Evolutionary conservation across 1,284 basidiomycete species (phyloP), one percentile per base, ranked within the genome.

Genomic region (Leccinum subspadiceum): DNA sequence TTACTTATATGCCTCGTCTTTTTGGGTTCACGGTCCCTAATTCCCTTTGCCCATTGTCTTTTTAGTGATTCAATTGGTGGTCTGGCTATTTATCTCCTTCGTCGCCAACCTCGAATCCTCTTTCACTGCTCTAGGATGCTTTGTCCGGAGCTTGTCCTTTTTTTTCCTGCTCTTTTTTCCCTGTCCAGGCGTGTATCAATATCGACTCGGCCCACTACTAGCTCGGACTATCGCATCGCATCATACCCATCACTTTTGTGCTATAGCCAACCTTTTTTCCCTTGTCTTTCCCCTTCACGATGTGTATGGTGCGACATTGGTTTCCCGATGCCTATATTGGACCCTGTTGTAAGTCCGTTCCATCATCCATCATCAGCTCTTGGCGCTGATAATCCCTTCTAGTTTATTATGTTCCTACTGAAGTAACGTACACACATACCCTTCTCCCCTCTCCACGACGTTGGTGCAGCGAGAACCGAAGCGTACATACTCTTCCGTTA

Each of bases 211-310:
- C 64, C 72, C 68, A 73, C 22, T 58, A 50, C 22, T 58, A 50
- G 62, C 64, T 63, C 63, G 68, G 72, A 75, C 72, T 74, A 63
- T 71, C 72, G 33, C 64, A 64, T 75, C 70, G 73, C 70, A 73
- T 73, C 70, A 72, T 74, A 72, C 66, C 62, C 62, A 31, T 63
- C 68, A 60, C 13, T 39, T 62, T 62, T 75, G 71, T 71, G 68
- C 59, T 69, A 70, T 74, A 67, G 39, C 17, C 65, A 57, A 24
- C 37, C n/a, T 24, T 58, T 41, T 44, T 39, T 24, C 9, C 12
- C 31, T 54, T 56, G 31, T 29, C 12, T 58, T 31, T 57, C 24
- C 50, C 24, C 50, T 54, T 62, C 22, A 54, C 17, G 64, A 63
- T 75, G 68, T 72, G 62, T 67, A 73, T 74, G 71, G 50, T 72